Evolutionary conservation across 805 yeast genomes (phyloP).

Genomic region (Zygosaccharomyces bailii): DNA sequence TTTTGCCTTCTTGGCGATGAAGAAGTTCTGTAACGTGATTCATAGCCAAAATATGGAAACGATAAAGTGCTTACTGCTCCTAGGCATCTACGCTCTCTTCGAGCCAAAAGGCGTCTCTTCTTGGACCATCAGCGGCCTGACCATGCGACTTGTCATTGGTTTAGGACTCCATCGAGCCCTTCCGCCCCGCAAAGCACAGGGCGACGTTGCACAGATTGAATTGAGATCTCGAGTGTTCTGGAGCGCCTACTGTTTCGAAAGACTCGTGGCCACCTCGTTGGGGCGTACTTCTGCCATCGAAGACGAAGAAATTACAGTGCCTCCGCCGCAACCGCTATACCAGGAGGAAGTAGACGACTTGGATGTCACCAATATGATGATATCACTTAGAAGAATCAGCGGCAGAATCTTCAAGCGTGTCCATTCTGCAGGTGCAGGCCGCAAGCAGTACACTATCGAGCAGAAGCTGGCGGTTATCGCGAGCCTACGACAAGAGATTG

Average conservation of each 20-base stretch:
- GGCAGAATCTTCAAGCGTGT: conserved; percentile 45
- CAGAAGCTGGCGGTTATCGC: conserved; percentile 36
- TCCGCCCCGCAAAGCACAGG: conserved; percentile 29
- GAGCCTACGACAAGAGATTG: conserved; percentile 37
- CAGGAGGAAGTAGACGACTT: conserved; percentile 43
- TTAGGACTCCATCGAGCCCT: conserved; percentile 46
- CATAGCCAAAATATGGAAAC: conserved; percentile 41
- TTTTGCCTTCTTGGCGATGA: conserved; percentile 43
- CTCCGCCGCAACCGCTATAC: conserved; percentile 39
- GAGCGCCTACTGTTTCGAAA: conserved; percentile 48
- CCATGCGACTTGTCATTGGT: conserved; percentile 43
- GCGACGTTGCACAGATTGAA: conserved; percentile 39
- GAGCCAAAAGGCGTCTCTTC: conserved; percentile 48
- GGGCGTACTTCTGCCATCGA: conserved; percentile 49
- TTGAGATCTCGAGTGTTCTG: conserved; percentile 47
- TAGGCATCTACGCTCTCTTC: conserved; percentile 50
- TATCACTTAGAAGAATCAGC: conserved; percentile 45
- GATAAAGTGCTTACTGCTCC: conserved; percentile 41
- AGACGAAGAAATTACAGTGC: conserved; percentile 50
- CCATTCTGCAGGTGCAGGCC: conserved; percentile 44
- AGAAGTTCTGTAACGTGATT: conserved; percentile 38
- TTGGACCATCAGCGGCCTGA: conserved; percentile 51
- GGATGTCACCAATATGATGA: conserved; percentile 41
- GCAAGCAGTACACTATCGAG: conserved; percentile 30
- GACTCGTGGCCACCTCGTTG: conserved; percentile 46